Evolutionary conservation across 2,329 filamentous ascomycete genomes (phyloP).

Genomic region (Trichoderma sp.): DNA sequence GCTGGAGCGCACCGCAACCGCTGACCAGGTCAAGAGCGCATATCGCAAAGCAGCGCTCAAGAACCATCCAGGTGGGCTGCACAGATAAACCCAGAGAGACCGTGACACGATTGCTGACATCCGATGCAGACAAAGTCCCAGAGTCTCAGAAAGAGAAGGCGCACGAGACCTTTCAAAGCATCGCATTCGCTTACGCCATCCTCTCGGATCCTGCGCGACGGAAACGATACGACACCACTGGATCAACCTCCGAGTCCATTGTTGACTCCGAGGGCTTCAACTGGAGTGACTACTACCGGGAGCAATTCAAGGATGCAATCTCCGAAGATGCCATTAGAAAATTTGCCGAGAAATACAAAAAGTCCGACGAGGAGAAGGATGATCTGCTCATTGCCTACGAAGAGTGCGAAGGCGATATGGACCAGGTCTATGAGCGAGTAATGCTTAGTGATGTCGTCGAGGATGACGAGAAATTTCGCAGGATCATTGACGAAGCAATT

Average conservation of each 20-base stretch:
- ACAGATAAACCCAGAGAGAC: not conserved
- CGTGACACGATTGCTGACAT: constrained; percentile 30
- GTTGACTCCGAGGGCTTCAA: constrained; percentile 79
- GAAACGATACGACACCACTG: constrained; percentile 85
- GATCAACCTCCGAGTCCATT: constrained; percentile 83
- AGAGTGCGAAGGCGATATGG: constrained; percentile 73
- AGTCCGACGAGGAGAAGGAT: constrained; percentile 79
- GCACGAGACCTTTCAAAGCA: constrained; percentile 80
- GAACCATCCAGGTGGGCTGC: constrained; percentile 74
- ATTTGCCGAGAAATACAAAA: constrained; percentile 79
- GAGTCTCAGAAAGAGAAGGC: constrained; percentile 70
- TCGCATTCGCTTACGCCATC: constrained; percentile 92
- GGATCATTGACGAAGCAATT: constrained; percentile 82
- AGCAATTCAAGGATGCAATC: constrained; percentile 78
- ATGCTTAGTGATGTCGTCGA: constrained; percentile 84
- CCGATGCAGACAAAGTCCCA: constrained; percentile 72
- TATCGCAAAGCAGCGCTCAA: constrained; percentile 90
- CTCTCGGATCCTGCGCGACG: constrained; percentile 82
- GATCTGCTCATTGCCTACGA: constrained; percentile 80
- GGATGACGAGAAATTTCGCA: constrained; percentile 84
- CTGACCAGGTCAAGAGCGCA: constrained; percentile 82
- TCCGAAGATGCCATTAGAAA: constrained; percentile 73
- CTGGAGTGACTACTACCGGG: constrained; percentile 88
- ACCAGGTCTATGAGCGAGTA: constrained; percentile 75
- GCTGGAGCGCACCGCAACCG: constrained; percentile 70